These are phyloP conservation scores for Gossypium lobatum DNA, from an alignment of 441 rosid genomes.

Conservation along the genomic window DNA sequence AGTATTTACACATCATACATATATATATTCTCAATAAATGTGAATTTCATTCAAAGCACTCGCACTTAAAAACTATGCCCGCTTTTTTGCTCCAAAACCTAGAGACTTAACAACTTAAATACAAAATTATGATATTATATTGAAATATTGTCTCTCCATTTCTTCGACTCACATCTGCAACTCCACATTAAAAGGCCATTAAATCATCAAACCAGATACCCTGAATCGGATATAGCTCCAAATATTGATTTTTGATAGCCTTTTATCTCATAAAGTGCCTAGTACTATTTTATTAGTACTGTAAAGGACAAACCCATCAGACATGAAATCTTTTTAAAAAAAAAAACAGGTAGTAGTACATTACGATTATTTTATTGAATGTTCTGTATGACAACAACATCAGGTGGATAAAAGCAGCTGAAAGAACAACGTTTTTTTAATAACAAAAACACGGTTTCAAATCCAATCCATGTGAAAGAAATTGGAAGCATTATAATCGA, in stretches of 20 bases:
- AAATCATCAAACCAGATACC: background rate
- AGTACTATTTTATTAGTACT: slow-evolving; percentile 2
- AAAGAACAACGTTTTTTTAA: background rate
- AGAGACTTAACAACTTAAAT: background rate
- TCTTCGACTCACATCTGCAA: background rate
- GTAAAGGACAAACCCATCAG: slow-evolving; percentile 6
- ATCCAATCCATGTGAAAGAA: background rate
- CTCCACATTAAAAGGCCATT: background rate
- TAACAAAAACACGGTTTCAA: background rate
- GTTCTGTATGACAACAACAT: background rate
- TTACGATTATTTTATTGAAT: slow-evolving; percentile 5
- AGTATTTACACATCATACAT: background rate
- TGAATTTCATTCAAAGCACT: background rate
- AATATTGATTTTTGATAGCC: background rate
- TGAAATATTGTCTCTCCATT: background rate
- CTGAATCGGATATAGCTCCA: background rate
- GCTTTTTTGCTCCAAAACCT: background rate
- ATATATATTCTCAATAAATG: background rate
- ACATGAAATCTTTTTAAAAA: background rate
- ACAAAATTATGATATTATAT: background rate
- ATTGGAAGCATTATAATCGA: background rate
- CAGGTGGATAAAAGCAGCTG: background rate
- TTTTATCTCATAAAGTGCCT: background rate
- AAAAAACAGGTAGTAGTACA: background rate
- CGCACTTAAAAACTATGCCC: background rate